These are phyloP conservation scores for Laburnicola sp. DNA, from an alignment of 2,329 filamentous ascomycete genomes.

Conservation along the genomic window DNA sequence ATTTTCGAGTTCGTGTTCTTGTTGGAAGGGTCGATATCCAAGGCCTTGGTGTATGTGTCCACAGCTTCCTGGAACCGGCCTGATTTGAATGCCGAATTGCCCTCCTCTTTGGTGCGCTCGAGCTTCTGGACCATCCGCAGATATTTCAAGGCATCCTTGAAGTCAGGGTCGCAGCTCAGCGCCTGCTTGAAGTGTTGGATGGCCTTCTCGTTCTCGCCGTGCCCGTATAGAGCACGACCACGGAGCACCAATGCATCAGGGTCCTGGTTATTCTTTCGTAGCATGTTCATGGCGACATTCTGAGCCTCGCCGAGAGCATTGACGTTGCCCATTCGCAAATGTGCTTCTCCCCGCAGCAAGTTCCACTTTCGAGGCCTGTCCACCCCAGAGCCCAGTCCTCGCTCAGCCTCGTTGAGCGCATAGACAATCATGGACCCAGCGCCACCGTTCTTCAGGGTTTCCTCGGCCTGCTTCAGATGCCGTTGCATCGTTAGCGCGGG, in stretches of 20 bases:
- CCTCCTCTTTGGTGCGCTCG: constrained; percentile 90
- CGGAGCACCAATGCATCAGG: constrained; percentile 90
- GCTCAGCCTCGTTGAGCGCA: constrained; percentile 87
- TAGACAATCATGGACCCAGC: constrained; percentile 90
- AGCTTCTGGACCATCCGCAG: constrained; percentile 88
- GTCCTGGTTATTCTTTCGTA: constrained; percentile 86
- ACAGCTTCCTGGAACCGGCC: constrained; percentile 79
- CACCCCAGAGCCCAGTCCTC: constrained; percentile 73
- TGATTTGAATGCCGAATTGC: constrained; percentile 86
- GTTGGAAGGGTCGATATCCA: constrained; percentile 85
- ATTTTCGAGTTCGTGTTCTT: constrained; percentile 94
- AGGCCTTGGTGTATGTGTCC: constrained; percentile 78
- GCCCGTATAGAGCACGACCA: constrained; percentile 82
- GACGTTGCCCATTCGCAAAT: constrained; percentile 86
- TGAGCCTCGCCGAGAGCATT: constrained; percentile 91
- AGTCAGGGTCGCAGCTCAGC: constrained; percentile 87
- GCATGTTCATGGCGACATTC: constrained; percentile 84
- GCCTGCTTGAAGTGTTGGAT: constrained; percentile 90
- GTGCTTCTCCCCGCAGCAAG: constrained; percentile 86
- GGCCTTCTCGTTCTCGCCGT: constrained; percentile 94
- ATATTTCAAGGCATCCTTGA: constrained; percentile 83
- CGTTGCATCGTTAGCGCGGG: constrained; percentile 83
- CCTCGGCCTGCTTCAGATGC: constrained; percentile 78
- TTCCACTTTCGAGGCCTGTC: constrained; percentile 89
- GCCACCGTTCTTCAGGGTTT: constrained; percentile 72